Conservation (phyloP, 345 rosid species). For the Eucalyptus polybractea region DNA sequence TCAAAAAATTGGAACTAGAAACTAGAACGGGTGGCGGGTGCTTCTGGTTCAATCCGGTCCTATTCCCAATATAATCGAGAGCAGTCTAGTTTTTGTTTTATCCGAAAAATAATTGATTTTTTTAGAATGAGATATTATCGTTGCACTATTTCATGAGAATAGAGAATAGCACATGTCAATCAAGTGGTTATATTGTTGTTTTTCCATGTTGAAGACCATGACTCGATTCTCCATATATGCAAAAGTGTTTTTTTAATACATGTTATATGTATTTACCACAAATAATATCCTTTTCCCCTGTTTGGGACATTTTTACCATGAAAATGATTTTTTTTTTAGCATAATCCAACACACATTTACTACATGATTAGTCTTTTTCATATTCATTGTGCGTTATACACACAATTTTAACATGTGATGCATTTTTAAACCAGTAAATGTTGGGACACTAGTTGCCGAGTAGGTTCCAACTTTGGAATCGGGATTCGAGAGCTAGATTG, state of each 20-base stretch:
- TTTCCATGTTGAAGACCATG: neutral
- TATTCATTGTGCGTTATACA: accelerated
- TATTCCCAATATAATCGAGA: accelerated
- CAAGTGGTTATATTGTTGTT: neutral
- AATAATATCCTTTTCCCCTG: neutral
- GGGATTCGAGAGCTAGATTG: neutral
- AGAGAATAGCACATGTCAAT: neutral
- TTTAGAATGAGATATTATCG: neutral
- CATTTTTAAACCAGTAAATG: neutral
- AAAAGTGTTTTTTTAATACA: neutral
- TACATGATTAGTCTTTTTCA: neutral
- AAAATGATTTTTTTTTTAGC: neutral
- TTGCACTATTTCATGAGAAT: accelerated
- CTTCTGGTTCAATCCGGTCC: accelerated
- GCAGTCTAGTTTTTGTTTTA: accelerated
- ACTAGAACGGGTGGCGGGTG: accelerated
- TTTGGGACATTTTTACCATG: neutral
- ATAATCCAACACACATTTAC: neutral
- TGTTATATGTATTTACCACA: neutral
- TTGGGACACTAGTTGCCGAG: accelerated
- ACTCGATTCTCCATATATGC: neutral
- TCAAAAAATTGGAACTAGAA: neutral
- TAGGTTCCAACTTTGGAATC: accelerated
- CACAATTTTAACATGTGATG: neutral
- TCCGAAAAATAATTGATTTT: neutral